Conservation (phyloP, 352 stramenopile genomes). For the Phytophthora pluvialis region DNA sequence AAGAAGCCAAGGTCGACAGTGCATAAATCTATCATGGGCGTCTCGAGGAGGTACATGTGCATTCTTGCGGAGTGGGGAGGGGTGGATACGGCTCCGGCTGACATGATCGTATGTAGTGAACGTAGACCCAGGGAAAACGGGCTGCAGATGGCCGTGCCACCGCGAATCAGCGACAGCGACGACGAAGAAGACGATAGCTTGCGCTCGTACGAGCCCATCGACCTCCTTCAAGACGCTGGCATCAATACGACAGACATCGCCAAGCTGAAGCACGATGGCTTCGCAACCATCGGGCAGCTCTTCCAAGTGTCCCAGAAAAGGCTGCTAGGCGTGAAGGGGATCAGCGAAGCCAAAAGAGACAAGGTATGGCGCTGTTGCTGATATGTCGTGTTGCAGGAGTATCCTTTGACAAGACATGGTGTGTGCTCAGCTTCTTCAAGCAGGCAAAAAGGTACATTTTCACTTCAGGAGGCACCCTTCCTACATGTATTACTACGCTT, state of each 20-base stretch:
- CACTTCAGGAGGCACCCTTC: not conserved
- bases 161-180: constrained; percentile 44
- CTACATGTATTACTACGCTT: not conserved
- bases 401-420: constrained; percentile 1
- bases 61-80: not conserved
- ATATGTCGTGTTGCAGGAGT: not conserved
- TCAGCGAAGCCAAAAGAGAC: constrained; percentile 89
- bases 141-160: constrained; percentile 36
- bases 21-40: constrained; percentile 11
- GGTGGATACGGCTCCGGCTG: not conserved
- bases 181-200: constrained; percentile 65
- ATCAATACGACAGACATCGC: constrained; percentile 80
- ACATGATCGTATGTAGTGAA: constrained; percentile 25
- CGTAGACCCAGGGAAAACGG: constrained; percentile 20
- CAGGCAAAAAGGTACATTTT: constrained; percentile 64
- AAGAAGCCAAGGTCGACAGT: not conserved
- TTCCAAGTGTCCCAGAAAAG: constrained; percentile 78
- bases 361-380: constrained; percentile 51
- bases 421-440: constrained; percentile 64
- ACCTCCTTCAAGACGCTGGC: constrained; percentile 74
- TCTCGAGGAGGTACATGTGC: constrained; percentile 23
- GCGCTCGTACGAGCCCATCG: constrained; percentile 76
- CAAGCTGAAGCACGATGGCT: constrained; percentile 82
- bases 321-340: constrained; percentile 84
- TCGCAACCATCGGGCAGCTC: constrained; percentile 81